A percentile compares a stretch with the other conserved stretches of the same genome.
phyloP scores from a whole-genome alignment of 345 rosid species.

The Anastatica hierochuntica region DNA sequence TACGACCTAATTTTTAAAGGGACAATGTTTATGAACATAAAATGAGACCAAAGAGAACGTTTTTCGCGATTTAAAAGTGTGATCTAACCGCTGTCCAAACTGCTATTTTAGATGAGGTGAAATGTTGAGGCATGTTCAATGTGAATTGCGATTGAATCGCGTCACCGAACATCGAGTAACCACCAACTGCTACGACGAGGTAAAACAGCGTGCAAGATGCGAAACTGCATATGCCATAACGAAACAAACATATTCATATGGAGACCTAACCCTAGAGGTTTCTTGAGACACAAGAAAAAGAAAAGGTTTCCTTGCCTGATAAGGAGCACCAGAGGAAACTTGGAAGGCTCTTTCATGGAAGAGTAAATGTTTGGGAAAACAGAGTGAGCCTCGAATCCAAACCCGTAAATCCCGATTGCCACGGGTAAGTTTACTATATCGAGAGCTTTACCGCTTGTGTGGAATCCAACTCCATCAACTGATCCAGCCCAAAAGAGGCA shows the following conservation, averaged over 20 bases:
- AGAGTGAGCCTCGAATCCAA: conserved; percentile 52
- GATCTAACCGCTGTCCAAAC: conserved; percentile 55
- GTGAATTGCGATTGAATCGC: conserved; percentile 62
- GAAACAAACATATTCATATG: neutral
- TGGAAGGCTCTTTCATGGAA: conserved; percentile 67
- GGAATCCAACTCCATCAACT: conserved; percentile 51
- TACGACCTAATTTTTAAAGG: conserved; percentile 35
- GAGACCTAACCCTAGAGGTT: neutral
- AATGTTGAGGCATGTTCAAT: conserved; percentile 58
- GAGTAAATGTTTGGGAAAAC: conserved; percentile 69
- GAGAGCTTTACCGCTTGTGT: conserved; percentile 34
- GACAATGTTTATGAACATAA: neutral
- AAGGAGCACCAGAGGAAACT: conserved; percentile 41
- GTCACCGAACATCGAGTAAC: conserved; percentile 69
- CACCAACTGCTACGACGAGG: conserved; percentile 46
- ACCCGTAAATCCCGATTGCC: conserved; percentile 56
- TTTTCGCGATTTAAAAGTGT: neutral
- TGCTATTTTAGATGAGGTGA: conserved; percentile 49
- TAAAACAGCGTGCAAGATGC: conserved; percentile 39
- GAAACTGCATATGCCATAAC: conserved; percentile 41
- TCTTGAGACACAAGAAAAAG: neutral
- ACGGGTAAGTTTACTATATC: conserved; percentile 48
- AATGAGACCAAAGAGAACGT: too few relatives aligned
- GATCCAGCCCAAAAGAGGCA: conserved; percentile 76
- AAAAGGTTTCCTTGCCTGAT: conserved; percentile 29